Base-by-base conservation (phyloP, 179 eudicot species). In the Spergularia azorica region DNA sequence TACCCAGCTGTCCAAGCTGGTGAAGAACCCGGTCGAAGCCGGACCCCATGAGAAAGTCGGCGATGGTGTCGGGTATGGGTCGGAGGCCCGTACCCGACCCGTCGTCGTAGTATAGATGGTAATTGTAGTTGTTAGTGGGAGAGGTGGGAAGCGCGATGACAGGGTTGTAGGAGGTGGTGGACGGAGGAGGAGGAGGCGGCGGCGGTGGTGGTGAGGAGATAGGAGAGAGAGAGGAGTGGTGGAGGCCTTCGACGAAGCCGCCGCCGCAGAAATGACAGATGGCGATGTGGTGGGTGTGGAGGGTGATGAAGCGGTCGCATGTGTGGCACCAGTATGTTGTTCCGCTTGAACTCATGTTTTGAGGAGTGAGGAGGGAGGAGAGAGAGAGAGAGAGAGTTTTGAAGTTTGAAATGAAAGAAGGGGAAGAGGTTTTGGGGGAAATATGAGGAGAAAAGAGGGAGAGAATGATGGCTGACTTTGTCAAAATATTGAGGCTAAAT, bases 281-380 rank as follows among this genome's bases (percentile, higher is more conserved):
- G 43, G 73, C 39, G 41, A 70, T 7, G 43, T 70, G 73, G 11
- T 70, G 59, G 18, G 73, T 70, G 73, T 70, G 60, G 73, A 70
- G 73, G 9, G 61, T 70, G 17, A 70, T 14, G 73, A 70, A 70
- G 11, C 6, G 39, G 60, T 70, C 73, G 18, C 73, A 70, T 51
- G 11, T 20, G 43, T 70, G 41, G 60, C 73, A 70, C 73, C 60
- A 70, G 60, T 51, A 70, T 14, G 61, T 70, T 9, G 38, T 11
- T 3, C 73, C 60, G 12, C 18, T 7, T 26, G 73, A 11, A 17
- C 21, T 54, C 60, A 70, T 67, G 41, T 6, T 21, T 51, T 20
- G 32, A 26, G 32, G 32, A 26, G 32, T 1, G 26, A 17, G 17
- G 13, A 50, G 3, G 11, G 20, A 63, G 17, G 17, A 59, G 17